Conservation (phyloP, 2,329 filamentous ascomycete species). For the Aspergillus caelatus region DNA sequence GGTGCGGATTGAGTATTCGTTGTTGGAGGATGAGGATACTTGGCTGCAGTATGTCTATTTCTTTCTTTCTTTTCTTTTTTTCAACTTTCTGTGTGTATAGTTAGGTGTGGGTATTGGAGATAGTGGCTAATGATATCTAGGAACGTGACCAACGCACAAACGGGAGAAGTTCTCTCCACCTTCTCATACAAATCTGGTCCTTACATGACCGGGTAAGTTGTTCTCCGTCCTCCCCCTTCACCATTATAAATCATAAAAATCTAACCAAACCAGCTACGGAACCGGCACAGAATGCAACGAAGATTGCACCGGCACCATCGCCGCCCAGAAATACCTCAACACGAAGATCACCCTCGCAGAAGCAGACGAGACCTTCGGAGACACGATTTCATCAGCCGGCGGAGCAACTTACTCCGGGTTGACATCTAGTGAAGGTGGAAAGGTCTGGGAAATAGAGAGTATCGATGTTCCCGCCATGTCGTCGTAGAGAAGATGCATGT, state of each 20-base stretch:
- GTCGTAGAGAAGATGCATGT: neutral
- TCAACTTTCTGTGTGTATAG: too few species aligned
- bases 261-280: conserved; percentile 27
- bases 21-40: conserved; percentile 30
- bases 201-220: conserved; percentile 38
- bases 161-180: conserved; percentile 36
- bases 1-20: conserved; percentile 30
- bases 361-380: conserved; percentile 30
- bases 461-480: conserved; percentile 42
- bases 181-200: conserved; percentile 40
- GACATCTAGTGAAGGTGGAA: conserved; percentile 37
- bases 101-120: too few species aligned
- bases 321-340: conserved; percentile 42
- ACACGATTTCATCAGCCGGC: conserved; percentile 27
- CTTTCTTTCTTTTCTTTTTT: too few species aligned
- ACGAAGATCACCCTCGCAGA: conserved; percentile 43
- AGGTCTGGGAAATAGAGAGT: conserved; percentile 40
- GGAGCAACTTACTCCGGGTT: conserved; percentile 41
- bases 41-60: conserved; percentile 32
- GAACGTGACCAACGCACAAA: conserved; percentile 41
- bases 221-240: neutral
- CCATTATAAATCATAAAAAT: neutral
- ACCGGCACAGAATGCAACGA: conserved; percentile 48
- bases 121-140: conserved; percentile 2
- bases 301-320: conserved; percentile 43